These are phyloP conservation scores for Barnettozyma californica DNA, from an alignment of 805 yeast genomes.

Conservation along the genomic window DNA sequence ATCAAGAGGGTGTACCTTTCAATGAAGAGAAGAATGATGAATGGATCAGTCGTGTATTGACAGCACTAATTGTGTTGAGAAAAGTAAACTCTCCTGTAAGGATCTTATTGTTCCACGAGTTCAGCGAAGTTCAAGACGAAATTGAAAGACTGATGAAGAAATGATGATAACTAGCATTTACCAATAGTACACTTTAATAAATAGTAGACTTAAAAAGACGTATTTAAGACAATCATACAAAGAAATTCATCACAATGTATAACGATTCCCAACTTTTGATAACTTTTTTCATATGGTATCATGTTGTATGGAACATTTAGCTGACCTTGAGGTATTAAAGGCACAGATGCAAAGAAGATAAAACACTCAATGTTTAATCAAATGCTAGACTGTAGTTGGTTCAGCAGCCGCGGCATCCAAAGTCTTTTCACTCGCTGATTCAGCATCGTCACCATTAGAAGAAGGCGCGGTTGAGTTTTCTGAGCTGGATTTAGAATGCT, in stretches of 20 bases:
- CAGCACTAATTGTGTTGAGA: constrained; percentile 18
- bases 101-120: constrained; percentile 20
- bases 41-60: constrained; percentile 51
- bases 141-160: constrained; percentile 12
- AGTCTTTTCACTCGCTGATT: not conserved
- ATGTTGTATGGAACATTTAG: not conserved
- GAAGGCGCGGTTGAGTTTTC: constrained; percentile 2
- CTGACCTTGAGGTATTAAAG: not conserved
- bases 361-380: not conserved
- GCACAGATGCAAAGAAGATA: not conserved
- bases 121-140: constrained; percentile 21
- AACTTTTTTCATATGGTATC: not conserved
- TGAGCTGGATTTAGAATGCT: not conserved
- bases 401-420: not conserved
- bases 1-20: constrained; percentile 14
- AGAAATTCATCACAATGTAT: constrained; percentile 23
- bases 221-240: constrained; percentile 12
- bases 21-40: constrained; percentile 46
- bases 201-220: not conserved
- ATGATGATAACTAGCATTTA: not conserved
- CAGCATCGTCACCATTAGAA: not conserved
- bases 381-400: not conserved
- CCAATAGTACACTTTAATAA: too few species aligned
- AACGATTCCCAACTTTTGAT: not conserved
- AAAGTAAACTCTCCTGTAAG: constrained; percentile 15